Base-by-base conservation (phyloP, 805 yeast species). In the Teunomyces atbi region DNA sequence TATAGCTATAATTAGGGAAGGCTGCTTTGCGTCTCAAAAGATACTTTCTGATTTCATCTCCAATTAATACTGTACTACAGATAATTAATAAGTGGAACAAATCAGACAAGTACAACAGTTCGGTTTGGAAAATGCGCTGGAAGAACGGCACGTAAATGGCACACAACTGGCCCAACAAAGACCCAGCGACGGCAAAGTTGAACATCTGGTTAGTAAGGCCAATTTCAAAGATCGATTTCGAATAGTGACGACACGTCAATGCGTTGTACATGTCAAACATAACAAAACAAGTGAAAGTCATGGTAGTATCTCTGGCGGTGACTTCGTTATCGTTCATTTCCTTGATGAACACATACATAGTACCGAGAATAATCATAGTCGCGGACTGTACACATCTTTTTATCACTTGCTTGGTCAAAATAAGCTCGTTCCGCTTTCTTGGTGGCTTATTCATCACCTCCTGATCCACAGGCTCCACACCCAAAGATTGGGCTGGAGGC, bases 271-370 rank as follows among this genome's bases (percentile, higher is more conserved):
- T 87, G 66, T 94, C 99, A 60, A 84, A 94, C 46, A 92, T 74
- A 8, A 94, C 99, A 69, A 94, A 94, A 63, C 98, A 89, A 0
- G 98, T 94, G 62, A 94, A 94, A 0, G 99, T 92, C 99, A 94
- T 94, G 1, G 99, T 94, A 16, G 99, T 94, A 64, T 94, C 99
- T 68, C 99, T 85, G 11, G 92, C 84, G 2, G 97, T 90, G 46
- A 92, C 83, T 50, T 78, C 79, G 23, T 82, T 79, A 57, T 89
- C 96, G 18, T 81, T 77, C 96, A 92, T 89, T 66, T 92, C 97
- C 51, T 81, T 78, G 37, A 88, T 71, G 64, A 90, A 94, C 15
- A 94, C 86, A 60, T 84, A 87, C 66, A 91, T 77, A 0, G 99
- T 94, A 37, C 99, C 99, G 10, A 77, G 30, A 23, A 89, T 78